Evolutionary conservation across 305 asterid genomes (phyloP), one percentile per base, ranked within the genome.

Genomic region (Salvia sclarea): DNA sequence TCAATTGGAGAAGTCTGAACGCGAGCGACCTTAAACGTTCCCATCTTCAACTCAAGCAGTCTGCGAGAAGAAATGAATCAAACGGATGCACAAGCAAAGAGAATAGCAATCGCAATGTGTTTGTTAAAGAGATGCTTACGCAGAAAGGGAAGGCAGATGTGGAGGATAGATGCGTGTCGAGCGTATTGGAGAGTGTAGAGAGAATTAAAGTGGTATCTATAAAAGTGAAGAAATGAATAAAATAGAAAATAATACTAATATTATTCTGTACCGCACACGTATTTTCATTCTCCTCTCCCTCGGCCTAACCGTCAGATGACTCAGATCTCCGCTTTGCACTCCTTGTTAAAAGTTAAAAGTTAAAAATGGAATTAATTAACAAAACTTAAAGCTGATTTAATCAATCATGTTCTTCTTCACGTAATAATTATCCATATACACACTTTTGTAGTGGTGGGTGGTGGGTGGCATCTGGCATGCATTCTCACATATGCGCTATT

Each of bases 1-100:
- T 90, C 97, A 44, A 85, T 70, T 8, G 97, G 96, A 17, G 82
- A 83, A 13, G 98, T 88, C 68, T 80, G 84, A 21, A 93, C 82
- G 43, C 82, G 88, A 33, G 77, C 17, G 76, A 88, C 92, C 75
- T 74, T 82, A 82, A 93, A 93, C 72, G 74, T 61, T 83, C 64
- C 90, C 97, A 90, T 93, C 59, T 66, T 80, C 56, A 20, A 20
- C 11, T 72, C 57, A 48, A 44, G 49, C 20, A 18, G 37, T 56
- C 57, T 11, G 55, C 1, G 64, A 78, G 56, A 17, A 71, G 22
- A 55, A 12, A 35, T 3, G 6, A 61, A 74, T 55, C 43, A 49
- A 71, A 21, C n/a, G 18, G 30, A 65, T 40, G 54, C 33, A 38
- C 25, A 31, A 56, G 20, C 18, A 50, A 8, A 50, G 57, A 10